Conservation (phyloP, 129 eudicot genomes). For the Saposhnikovia divaricata region DNA sequence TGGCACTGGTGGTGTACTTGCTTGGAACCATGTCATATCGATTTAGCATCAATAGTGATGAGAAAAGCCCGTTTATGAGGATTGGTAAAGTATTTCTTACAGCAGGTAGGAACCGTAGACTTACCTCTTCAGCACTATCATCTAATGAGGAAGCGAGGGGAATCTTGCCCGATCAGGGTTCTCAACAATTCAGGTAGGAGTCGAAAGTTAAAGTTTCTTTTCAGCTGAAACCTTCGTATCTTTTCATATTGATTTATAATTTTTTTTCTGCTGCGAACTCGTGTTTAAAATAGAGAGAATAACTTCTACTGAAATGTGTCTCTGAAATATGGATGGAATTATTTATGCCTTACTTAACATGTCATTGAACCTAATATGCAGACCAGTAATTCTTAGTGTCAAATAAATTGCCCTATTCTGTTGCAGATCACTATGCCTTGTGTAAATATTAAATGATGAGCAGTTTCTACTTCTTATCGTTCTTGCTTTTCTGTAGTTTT, state of each 20-base stretch:
- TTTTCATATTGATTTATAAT: not conserved
- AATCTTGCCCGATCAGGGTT: constrained; percentile 7
- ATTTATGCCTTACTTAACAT: not conserved
- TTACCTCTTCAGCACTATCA: constrained; percentile 5
- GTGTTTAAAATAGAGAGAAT: not conserved
- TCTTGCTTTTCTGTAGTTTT: constrained; percentile 25
- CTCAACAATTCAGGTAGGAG: constrained; percentile 5
- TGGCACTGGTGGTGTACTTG: constrained; percentile 40
- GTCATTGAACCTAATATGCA: not conserved
- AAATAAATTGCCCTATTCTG: not conserved
- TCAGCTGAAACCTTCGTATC: not conserved
- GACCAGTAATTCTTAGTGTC: not conserved
- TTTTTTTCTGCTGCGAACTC: not conserved
- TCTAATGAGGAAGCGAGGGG: not conserved
- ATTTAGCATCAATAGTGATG: constrained; percentile 24
- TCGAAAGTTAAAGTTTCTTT: not conserved
- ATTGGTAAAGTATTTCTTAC: constrained; percentile 34
- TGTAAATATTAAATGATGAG: not conserved
- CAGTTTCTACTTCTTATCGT: not conserved
- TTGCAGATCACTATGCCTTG: not conserved
- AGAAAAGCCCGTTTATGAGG: constrained; percentile 30
- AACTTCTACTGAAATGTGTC: not conserved
- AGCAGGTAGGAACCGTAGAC: constrained; percentile 32
- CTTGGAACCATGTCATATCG: constrained; percentile 48
- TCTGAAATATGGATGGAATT: not conserved